Evolutionary conservation across 2,329 filamentous ascomycete genomes (phyloP).

Genomic region (Aspergillus brasiliensis): DNA sequence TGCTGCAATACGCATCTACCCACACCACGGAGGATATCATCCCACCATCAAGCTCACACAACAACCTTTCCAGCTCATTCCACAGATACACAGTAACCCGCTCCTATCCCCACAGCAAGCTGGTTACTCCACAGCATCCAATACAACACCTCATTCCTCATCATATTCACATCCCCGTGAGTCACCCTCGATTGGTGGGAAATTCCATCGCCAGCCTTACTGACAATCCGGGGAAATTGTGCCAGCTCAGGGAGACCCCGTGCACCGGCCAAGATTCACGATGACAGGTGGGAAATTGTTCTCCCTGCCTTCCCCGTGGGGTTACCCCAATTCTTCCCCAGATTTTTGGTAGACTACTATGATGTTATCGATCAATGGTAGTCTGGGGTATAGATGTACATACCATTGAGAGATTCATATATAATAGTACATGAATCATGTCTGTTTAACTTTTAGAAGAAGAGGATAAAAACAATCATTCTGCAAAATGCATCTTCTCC

Average conservation of each 20-base stretch:
- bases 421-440: no score
- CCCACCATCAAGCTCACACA: background rate
- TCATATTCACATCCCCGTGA: background rate
- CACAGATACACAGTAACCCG: background rate
- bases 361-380: background rate
- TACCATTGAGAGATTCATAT: no score
- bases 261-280: background rate
- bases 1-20: background rate
- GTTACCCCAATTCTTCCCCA: background rate
- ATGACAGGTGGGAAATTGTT: background rate
- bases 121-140: background rate
- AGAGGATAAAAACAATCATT: no score
- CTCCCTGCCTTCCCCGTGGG: background rate
- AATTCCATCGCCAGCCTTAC: background rate
- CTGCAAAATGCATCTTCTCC: no score
- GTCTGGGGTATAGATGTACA: no score
- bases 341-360: background rate
- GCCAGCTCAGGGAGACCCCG: background rate
- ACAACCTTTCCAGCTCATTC: background rate
- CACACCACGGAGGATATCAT: background rate
- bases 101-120: background rate
- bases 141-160: background rate
- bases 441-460: no score
- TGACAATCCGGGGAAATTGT: conserved; percentile 4
- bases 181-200: conserved; percentile 4